Percentiles rank a stretch among this genome's conserved stretches.
These are phyloP conservation scores for Trichoderma orchidacearum DNA, from an alignment of 495 filamentous ascomycete species.

Conservation along the genomic window DNA sequence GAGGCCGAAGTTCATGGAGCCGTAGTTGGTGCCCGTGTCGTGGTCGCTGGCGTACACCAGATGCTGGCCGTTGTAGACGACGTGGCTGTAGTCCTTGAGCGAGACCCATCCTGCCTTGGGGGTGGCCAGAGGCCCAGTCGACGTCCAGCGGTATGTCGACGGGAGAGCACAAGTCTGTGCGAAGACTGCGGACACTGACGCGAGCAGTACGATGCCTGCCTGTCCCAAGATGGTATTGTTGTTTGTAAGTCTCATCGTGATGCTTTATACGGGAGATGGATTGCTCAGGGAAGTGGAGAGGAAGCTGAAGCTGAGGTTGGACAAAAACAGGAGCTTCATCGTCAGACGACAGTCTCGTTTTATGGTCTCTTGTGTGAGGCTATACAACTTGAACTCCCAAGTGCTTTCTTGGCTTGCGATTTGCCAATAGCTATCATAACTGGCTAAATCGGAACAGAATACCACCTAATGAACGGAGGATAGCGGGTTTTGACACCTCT, in stretches of 20 bases:
- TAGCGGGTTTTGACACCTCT: too few relatives aligned
- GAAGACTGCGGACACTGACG: constrained; percentile 6
- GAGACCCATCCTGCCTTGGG: constrained; percentile 38
- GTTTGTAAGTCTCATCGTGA: constrained; percentile 6
- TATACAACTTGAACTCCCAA: too few relatives aligned
- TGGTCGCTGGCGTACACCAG: constrained; percentile 38
- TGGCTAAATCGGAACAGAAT: too few relatives aligned
- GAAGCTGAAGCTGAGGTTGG: neutral
- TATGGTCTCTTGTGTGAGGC: too few relatives aligned
- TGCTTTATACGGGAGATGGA: neutral
- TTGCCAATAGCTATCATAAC: too few relatives aligned
- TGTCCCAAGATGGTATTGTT: too few relatives aligned
- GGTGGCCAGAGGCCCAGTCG: constrained; percentile 28
- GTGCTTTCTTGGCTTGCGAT: too few relatives aligned
- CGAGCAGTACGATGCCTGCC: constrained; percentile 8
- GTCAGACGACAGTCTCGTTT: too few relatives aligned
- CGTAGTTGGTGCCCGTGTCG: constrained; percentile 25
- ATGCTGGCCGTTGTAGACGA: constrained; percentile 38
- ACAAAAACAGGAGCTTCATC: too few relatives aligned
- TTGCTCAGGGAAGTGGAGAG: too few relatives aligned
- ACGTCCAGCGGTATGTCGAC: constrained; percentile 42
- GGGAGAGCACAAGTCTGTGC: constrained; percentile 33
- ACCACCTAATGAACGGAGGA: too few relatives aligned
- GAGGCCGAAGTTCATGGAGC: constrained; percentile 42
- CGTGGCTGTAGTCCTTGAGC: constrained; percentile 46